Evolutionary conservation across 2,329 filamentous ascomycete genomes (phyloP).

Genomic region (Fusarium miscanthi): DNA sequence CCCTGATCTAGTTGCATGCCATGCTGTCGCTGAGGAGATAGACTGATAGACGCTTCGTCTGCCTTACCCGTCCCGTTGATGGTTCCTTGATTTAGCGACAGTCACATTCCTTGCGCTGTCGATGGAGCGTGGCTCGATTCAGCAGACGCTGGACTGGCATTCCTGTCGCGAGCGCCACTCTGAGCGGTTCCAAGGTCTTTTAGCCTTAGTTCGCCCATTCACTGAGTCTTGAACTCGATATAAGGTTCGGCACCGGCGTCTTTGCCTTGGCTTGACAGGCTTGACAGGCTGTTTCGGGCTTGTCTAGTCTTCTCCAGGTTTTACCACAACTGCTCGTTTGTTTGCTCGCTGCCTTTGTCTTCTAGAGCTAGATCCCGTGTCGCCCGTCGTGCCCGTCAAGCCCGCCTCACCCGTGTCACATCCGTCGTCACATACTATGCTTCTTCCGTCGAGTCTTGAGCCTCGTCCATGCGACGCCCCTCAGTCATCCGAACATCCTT

Average conservation of each 20-base stretch:
- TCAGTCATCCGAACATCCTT: constrained; percentile 1
- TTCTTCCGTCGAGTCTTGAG: constrained; percentile 32
- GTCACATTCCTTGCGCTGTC: constrained; percentile 43
- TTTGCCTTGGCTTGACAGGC: constrained; percentile 9
- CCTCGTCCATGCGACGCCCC: constrained; percentile 13
- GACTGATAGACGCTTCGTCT: constrained; percentile 14
- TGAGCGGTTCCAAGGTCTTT: constrained; percentile 23
- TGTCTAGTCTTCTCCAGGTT: constrained; percentile 31
- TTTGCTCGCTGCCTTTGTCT: constrained; percentile 8
- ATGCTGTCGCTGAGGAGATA: constrained; percentile 19
- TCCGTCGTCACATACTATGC: constrained; percentile 20
- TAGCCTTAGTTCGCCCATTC: constrained; percentile 37
- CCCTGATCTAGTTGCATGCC: constrained; percentile 19
- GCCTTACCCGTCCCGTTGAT: constrained; percentile 36
- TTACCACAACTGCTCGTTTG: constrained; percentile 5
- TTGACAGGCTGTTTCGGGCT: constrained; percentile 17
- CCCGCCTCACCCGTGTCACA: constrained; percentile 21
- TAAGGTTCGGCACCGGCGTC: constrained; percentile 38
- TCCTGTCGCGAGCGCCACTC: constrained; percentile 36
- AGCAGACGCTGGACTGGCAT: constrained; percentile 28
- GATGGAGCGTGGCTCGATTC: constrained; percentile 21
- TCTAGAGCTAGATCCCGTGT: constrained; percentile 34
- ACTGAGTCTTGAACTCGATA: constrained; percentile 19
- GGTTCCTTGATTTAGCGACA: constrained; percentile 39
- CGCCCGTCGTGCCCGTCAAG: constrained; percentile 24